Percentiles rank a stretch among this genome's conserved stretches.
Evolutionary conservation across 2,329 filamentous ascomycete species (phyloP).

Genomic region (Aspergillus puulaauensis): DNA sequence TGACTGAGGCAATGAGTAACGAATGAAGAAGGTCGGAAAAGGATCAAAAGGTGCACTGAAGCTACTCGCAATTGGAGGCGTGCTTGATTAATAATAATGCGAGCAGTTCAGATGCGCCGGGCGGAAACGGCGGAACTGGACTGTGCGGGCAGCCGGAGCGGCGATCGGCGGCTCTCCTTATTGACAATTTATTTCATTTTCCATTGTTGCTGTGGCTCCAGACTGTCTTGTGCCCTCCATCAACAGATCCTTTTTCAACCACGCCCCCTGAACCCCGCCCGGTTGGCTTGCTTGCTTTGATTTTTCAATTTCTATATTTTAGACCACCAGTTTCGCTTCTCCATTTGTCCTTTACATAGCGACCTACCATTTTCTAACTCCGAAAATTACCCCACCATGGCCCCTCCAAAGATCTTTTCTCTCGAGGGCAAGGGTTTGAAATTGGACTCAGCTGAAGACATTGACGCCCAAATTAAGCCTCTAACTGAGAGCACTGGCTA

Average conservation of each 20-base stretch:
- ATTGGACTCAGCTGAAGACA: conserved; percentile 82
- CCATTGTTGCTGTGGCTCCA: conserved; percentile 1
- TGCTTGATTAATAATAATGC: conserved; percentile 23
- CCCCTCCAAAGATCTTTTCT: conserved; percentile 67
- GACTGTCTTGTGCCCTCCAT: background rate
- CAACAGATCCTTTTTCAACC: background rate
- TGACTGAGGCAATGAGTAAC: background rate
- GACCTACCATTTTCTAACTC: conserved; percentile 15
- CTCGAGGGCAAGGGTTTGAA: conserved; percentile 90
- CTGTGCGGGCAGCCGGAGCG: conserved; percentile 18
- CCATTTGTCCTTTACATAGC: conserved; percentile 1
- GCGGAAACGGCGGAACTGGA: conserved; percentile 21
- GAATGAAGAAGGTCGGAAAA: conserved; percentile 1
- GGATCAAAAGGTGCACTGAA: background rate
- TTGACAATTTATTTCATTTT: conserved; percentile 4
- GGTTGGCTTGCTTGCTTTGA: background rate
- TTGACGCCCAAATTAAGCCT: conserved; percentile 77
- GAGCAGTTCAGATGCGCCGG: background rate
- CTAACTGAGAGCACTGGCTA: conserved; percentile 67
- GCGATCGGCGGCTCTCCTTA: conserved; percentile 15
- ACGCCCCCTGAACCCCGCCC: conserved; percentile 3
- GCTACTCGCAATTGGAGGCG: background rate
- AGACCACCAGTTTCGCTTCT: background rate
- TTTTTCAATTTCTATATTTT: background rate
- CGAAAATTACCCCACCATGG: conserved; percentile 48